Base-by-base conservation (phyloP, 352 stramenopile species). In the Globisporangium spiculum region DNA sequence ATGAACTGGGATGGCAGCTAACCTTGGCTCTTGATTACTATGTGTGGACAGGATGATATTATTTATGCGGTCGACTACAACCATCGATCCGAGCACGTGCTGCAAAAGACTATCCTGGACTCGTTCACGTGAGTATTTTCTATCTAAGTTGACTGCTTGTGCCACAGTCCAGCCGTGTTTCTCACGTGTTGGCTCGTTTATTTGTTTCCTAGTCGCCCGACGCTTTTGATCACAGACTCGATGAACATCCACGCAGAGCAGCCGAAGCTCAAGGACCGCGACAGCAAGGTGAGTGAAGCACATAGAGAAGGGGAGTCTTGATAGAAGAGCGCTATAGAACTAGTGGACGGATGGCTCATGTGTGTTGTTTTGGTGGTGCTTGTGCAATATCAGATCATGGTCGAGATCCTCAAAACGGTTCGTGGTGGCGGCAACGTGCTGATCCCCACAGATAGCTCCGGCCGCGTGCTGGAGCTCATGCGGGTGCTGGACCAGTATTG, bases 401-500 rank as follows among this genome's bases (percentile, higher is more conserved):
- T 97, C 64, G 90, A 98, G 70, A 86, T 99, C 50, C 83, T 98
- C 53, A 95, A 98, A 73, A 95, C 76, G 2, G 82, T 98, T 8
- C 84, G 97, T 32, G 87, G 88, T 20, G 96, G 97, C 59, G 96
- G 96, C 20, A 98, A 98, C 70, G 95, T 98, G 7, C 78, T 99
- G 24, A 90, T 99, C n/a, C 97, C 97, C 0, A 96, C 93, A 0
- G 96, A 99, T 75, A 97, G 92, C 50, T 94, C 89, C 24, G 94
- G 95, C 4, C 89, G 97, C 24, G 91, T 98, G n/a, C 78, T 99
- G 1, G 97, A 99, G 80, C 72, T 99, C 8, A 91, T 98, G 68
- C 84, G 97, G n/a, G 77, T 98, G 3, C 69, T 99, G 24, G 88
- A 98, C 70, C 85, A 97, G 75, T 97, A 98, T 75, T 99, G 96